Evolutionary conservation across 345 rosid species (phyloP).

Genomic region (Microthlaspi erraticum): DNA sequence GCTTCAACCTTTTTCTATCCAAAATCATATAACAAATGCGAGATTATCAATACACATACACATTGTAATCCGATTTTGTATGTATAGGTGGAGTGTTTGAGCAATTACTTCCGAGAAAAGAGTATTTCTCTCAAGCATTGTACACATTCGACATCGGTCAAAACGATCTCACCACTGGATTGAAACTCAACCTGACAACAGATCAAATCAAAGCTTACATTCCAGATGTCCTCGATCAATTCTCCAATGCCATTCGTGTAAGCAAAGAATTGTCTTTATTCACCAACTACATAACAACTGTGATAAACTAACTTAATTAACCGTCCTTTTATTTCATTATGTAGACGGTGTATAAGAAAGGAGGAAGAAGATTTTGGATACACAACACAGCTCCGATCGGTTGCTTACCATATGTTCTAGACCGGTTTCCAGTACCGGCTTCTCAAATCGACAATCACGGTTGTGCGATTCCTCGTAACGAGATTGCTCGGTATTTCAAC

Average conservation of each 20-base stretch:
- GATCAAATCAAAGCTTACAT: conserved; percentile 63
- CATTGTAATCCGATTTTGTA: neutral
- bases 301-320: neutral
- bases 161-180: conserved; percentile 71
- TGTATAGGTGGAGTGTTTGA: conserved; percentile 50
- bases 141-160: conserved; percentile 76
- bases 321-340: neutral
- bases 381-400: conserved; percentile 85
- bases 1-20: conserved; percentile 19
- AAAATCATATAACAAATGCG: neutral
- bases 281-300: neutral
- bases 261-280: neutral
- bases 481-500: conserved; percentile 62
- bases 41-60: too few relatives aligned
- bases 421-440: conserved; percentile 46
- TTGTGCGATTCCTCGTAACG: conserved; percentile 67
- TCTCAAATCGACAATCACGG: conserved; percentile 58
- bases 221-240: conserved; percentile 60
- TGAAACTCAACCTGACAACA: conserved; percentile 61
- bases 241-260: conserved; percentile 52
- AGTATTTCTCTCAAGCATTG: conserved; percentile 53
- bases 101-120: conserved; percentile 55
- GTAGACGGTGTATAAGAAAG: conserved; percentile 54
- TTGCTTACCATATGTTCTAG: conserved; percentile 63
- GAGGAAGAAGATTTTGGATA: conserved; percentile 69